Percentiles rank a stretch among this genome's conserved stretches.
Evolutionary conservation across 345 rosid species (phyloP).

Genomic region (Euphorbia pulcherrima): DNA sequence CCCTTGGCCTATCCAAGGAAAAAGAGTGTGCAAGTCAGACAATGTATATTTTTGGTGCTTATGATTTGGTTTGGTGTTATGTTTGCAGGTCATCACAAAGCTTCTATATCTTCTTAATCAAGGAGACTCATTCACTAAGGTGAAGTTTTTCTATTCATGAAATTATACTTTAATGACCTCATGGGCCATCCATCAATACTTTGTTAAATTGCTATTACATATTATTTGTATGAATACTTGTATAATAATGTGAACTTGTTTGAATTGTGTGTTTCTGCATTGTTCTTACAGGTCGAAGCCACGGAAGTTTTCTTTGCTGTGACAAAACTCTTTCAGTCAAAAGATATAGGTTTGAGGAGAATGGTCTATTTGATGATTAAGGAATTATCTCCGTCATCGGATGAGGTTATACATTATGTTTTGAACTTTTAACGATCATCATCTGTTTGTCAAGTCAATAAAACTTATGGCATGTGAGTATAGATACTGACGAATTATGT

Average conservation of each 20-base stretch:
- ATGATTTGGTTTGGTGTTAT: constrained; percentile 12
- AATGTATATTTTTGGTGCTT: background rate
- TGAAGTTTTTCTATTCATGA: constrained; percentile 19
- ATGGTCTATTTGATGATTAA: constrained; percentile 97
- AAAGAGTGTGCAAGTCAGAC: background rate
- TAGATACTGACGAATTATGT: constrained; percentile 20
- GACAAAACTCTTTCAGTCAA: constrained; percentile 94
- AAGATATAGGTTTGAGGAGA: constrained; percentile 88
- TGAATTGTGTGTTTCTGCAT: constrained; percentile 12
- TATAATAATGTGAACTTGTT: background rate
- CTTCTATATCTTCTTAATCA: constrained; percentile 93
- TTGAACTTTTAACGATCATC: constrained; percentile 6
- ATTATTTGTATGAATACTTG: background rate
- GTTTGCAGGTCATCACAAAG: constrained; percentile 80
- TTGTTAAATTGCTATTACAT: background rate
- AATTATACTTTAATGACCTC: constrained; percentile 9
- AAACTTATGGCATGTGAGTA: background rate
- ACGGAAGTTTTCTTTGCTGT: constrained; percentile 94
- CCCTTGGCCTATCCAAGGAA: constrained; percentile 1
- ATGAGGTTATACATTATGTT: constrained; percentile 62
- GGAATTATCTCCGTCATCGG: constrained; percentile 94
- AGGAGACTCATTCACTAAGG: constrained; percentile 94
- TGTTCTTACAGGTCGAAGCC: constrained; percentile 62
- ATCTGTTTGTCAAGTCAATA: background rate
- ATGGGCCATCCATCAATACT: constrained; percentile 1